These are phyloP conservation scores for Lactarius evosmus DNA, from an alignment of 768 basidiomycete species.

Conservation along the genomic window DNA sequence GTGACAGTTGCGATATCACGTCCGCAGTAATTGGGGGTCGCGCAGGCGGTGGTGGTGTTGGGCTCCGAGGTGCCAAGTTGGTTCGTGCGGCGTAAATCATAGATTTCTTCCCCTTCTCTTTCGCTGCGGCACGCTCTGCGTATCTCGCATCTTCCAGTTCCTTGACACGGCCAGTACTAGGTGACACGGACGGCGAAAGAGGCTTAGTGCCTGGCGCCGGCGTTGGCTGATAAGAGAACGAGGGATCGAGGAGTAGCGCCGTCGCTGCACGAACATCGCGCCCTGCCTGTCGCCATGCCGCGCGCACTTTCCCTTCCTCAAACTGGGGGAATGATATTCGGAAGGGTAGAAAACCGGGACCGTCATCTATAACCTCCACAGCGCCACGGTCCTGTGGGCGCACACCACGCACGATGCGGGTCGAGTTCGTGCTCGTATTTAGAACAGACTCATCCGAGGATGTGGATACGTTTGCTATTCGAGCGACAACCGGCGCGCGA, in stretches of 20 bases:
- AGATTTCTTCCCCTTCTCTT: conserved; percentile 79
- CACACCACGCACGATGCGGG: conserved; percentile 34
- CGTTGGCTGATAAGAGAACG: conserved; percentile 39
- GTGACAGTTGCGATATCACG: conserved; percentile 40
- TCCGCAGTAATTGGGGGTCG: conserved; percentile 41
- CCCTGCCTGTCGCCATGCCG: conserved; percentile 65
- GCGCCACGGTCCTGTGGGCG: conserved; percentile 22
- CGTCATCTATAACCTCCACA: conserved; percentile 28
- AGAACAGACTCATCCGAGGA: conserved; percentile 71
- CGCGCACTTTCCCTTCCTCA: conserved; percentile 43
- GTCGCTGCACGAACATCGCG: conserved; percentile 62
- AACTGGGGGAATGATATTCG: conserved; percentile 59
- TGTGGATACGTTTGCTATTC: conserved; percentile 40
- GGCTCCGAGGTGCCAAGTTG: conserved; percentile 37
- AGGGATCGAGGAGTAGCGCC: conserved; percentile 52
- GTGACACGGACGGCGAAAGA: conserved; percentile 33
- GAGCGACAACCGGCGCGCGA: conserved; percentile 40
- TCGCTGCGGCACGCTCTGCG: conserved; percentile 59
- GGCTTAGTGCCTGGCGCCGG: conserved; percentile 10
- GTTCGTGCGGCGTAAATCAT: conserved; percentile 73
- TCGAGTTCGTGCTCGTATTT: conserved; percentile 32
- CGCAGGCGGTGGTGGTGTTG: conserved; percentile 42
- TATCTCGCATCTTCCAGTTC: conserved; percentile 73
- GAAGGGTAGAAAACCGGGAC: conserved; percentile 51
- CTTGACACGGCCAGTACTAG: conserved; percentile 55